Conservation (phyloP, 345 rosid species). For the Durio zibethinus region DNA sequence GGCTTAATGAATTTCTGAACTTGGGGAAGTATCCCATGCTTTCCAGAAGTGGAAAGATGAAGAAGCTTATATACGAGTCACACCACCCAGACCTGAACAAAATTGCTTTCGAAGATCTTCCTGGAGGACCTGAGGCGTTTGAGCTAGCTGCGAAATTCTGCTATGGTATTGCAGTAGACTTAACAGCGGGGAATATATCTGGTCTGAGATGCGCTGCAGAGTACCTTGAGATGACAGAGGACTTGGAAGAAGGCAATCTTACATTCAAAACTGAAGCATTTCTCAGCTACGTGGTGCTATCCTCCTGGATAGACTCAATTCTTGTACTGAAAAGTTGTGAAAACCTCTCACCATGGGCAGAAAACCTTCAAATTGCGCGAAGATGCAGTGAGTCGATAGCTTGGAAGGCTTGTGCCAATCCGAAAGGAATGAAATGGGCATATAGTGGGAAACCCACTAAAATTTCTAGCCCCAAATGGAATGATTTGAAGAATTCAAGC, state of each 20-base stretch:
- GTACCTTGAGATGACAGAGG: constrained; percentile 99
- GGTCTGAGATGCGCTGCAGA: constrained; percentile 91
- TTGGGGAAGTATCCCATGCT: constrained; percentile 76
- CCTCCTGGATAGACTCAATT: constrained; percentile 97
- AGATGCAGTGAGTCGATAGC: constrained; percentile 97
- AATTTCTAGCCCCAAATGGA: constrained; percentile 82
- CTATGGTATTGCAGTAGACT: constrained; percentile 89
- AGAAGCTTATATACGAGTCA: constrained; percentile 77
- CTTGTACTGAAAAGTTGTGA: constrained; percentile 83
- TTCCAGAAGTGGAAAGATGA: constrained; percentile 90
- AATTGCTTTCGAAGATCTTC: constrained; percentile 66
- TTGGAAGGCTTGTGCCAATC: constrained; percentile 98
- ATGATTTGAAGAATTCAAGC: constrained; percentile 66
- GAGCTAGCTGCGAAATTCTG: constrained; percentile 96
- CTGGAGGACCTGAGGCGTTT: constrained; percentile 85
- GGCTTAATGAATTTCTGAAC: constrained; percentile 11
- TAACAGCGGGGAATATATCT: constrained; percentile 84
- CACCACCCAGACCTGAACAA: constrained; percentile 53
- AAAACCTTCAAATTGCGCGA: constrained; percentile 90
- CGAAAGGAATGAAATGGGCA: constrained; percentile 91
- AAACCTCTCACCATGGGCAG: constrained; percentile 94
- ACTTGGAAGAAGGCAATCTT: constrained; percentile 93
- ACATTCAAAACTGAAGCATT: constrained; percentile 98
- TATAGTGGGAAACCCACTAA: constrained; percentile 69
- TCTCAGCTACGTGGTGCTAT: constrained; percentile 88